A percentile compares a stretch with the other conserved stretches of the same genome.
Evolutionary conservation across 1,139 yeast genomes (phyloP).

Genomic region (Kluyveromyces marxianus): DNA sequence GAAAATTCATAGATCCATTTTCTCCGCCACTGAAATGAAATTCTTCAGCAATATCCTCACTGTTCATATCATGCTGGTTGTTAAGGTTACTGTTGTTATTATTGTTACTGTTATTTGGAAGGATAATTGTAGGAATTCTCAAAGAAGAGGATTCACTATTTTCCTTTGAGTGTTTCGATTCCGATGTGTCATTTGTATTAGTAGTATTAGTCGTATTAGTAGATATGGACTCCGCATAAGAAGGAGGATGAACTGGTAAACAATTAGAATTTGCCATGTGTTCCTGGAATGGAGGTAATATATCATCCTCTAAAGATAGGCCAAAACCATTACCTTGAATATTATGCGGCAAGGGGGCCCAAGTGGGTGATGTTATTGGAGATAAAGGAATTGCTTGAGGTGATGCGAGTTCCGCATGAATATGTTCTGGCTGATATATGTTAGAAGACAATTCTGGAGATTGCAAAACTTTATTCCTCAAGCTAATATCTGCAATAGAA

Average conservation of each 20-base stretch:
- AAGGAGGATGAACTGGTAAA: slow-evolving; percentile 35
- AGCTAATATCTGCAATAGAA: slow-evolving; percentile 1
- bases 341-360: slow-evolving; percentile 21
- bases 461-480: slow-evolving; percentile 13
- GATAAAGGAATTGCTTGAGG: slow-evolving; percentile 54
- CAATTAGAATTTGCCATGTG: neutral
- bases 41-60: slow-evolving; percentile 30
- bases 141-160: neutral
- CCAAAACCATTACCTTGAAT: no score
- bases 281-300: slow-evolving; percentile 26
- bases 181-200: neutral
- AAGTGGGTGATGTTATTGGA: slow-evolving; percentile 34
- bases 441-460: slow-evolving; percentile 38
- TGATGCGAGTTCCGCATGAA: slow-evolving; percentile 42
- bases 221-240: slow-evolving; percentile 28
- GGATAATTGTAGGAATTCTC: neutral
- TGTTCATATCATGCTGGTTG: slow-evolving; percentile 13
- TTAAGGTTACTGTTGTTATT: no score
- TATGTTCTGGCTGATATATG: slow-evolving; percentile 48
- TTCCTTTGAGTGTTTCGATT: neutral
- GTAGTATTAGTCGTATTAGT: neutral
- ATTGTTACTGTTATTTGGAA: neutral
- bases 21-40: slow-evolving; percentile 29
- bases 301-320: slow-evolving; percentile 28
- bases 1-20: slow-evolving; percentile 29